Conservation (phyloP, 1,284 basidiomycete species). For the Sparassis latifolia region DNA sequence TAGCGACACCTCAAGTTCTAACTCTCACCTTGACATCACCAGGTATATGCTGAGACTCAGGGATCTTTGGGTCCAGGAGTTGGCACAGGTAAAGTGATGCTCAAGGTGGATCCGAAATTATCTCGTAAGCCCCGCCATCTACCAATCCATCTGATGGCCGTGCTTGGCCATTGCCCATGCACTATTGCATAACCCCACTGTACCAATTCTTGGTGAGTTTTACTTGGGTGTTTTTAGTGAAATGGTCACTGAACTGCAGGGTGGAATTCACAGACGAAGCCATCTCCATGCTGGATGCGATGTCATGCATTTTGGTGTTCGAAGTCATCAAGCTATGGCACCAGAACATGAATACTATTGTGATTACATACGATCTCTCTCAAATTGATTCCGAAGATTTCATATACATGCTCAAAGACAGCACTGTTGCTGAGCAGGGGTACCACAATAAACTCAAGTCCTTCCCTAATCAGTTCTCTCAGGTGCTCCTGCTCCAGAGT, state of each 20-base stretch:
- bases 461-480: constrained; percentile 49
- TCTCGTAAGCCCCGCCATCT: not conserved
- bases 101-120: no score
- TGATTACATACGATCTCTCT: constrained; percentile 94
- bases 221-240: not conserved
- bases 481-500: constrained; percentile 44
- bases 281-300: constrained; percentile 90
- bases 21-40: no score
- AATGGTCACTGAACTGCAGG: not conserved
- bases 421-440: constrained; percentile 83
- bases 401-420: constrained; percentile 86
- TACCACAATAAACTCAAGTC: constrained; percentile 73
- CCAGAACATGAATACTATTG: constrained; percentile 81
- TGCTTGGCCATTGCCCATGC: constrained; percentile 89
- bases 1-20: no score
- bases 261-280: constrained; percentile 71
- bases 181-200: constrained; percentile 78
- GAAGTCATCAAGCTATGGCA: constrained; percentile 86
- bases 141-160: constrained; percentile 84
- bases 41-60: no score
- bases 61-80: no score
- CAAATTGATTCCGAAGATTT: constrained; percentile 80
- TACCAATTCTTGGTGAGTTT: constrained; percentile 83
- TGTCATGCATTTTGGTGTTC: constrained; percentile 83
- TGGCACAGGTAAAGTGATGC: no score